A percentile compares a stretch with the other conserved stretches of the same genome.
These are phyloP conservation scores for Pleomassaria siparia DNA, from an alignment of 2,329 filamentous ascomycete species.

Conservation along the genomic window DNA sequence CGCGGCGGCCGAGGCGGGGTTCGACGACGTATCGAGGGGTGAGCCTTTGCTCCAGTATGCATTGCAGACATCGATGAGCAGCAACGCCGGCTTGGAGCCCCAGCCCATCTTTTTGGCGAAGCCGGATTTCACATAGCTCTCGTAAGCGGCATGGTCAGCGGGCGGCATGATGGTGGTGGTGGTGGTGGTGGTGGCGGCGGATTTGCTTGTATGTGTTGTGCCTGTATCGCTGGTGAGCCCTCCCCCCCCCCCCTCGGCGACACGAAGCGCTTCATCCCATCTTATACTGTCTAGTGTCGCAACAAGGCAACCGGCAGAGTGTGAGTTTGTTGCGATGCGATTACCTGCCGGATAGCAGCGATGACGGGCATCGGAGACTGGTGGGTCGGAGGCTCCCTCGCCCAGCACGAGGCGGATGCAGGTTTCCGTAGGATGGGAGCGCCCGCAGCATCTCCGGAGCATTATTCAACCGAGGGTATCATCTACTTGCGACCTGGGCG, in stretches of 20 bases:
- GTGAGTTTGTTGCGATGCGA: background rate
- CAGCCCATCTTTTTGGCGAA: constrained; percentile 49
- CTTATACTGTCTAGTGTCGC: constrained; percentile 9
- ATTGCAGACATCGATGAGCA: constrained; percentile 52
- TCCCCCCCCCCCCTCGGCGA: background rate
- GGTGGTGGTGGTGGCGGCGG: background rate
- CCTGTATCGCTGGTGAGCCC: background rate
- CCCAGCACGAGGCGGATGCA: constrained; percentile 23
- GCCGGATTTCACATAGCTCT: constrained; percentile 36
- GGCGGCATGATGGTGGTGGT: constrained; percentile 17
- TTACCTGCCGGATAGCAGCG: constrained; percentile 13
- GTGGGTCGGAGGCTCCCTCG: constrained; percentile 13
- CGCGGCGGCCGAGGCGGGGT: constrained; percentile 39
- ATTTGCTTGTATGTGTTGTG: background rate
- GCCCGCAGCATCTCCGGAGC: constrained; percentile 18
- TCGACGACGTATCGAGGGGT: constrained; percentile 44
- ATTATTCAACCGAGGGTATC: constrained; percentile 28
- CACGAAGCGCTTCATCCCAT: constrained; percentile 3
- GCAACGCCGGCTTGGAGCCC: constrained; percentile 46
- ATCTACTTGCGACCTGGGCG: constrained; percentile 23
- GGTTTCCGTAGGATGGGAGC: constrained; percentile 19
- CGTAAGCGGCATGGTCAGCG: constrained; percentile 20
- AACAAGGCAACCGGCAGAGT: background rate
- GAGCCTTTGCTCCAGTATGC: constrained; percentile 50
- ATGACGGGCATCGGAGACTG: constrained; percentile 3